Base-by-base conservation (phyloP, 2,329 filamentous ascomycete genomes). In the Fusarium poae region DNA sequence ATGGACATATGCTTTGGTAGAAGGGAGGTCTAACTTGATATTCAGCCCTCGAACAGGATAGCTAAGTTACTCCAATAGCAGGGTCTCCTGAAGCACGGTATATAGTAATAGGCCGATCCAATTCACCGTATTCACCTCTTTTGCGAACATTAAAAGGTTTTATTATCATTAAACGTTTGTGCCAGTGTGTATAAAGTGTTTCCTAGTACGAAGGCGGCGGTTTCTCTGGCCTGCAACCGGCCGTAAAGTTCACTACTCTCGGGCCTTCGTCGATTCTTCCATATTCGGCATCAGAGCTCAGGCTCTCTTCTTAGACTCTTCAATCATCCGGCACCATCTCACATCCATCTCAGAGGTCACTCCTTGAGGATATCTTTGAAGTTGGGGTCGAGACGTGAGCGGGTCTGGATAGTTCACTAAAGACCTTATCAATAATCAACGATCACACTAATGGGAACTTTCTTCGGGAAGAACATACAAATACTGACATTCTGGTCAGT, bases 401-500 rank as follows among this genome's bases (percentile, higher is more conserved):
- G 85, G 85, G 61, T 87, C 84, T 10, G 80, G 79, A 52, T 82
- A 85, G 30, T 52, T 68, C 20, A 67, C 72, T 75, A 30, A 20
- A 46, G 16, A 43, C 6, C 15, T 57, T 37, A 57, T 74, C 34
- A 76, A 66, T 20, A 27, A 42, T 27, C 32, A 18, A 30, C 37
- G 12, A 12, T 21, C 11, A 39, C 13, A 18, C 29, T 29, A n/a
- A 20, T 42, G 29, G 16, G 29, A 11, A n/a, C 11, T 9, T 16
- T 35, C 3, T 12, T 20, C 25, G 23, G 34, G 2, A 29, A 16
- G 44, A 6, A 68, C 81, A 69, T 74, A 86, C 85, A 77, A 8
- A 81, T 79, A 55, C 80, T 82, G 70, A 86, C 86, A 12, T 79
- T 78, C 43, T 79, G 78, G 64, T 87, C 84, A 2, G 76, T 59